These are phyloP conservation scores for Lasiodiplodia hormozganensis DNA, from an alignment of 2,329 filamentous ascomycete species.

Conservation along the genomic window DNA sequence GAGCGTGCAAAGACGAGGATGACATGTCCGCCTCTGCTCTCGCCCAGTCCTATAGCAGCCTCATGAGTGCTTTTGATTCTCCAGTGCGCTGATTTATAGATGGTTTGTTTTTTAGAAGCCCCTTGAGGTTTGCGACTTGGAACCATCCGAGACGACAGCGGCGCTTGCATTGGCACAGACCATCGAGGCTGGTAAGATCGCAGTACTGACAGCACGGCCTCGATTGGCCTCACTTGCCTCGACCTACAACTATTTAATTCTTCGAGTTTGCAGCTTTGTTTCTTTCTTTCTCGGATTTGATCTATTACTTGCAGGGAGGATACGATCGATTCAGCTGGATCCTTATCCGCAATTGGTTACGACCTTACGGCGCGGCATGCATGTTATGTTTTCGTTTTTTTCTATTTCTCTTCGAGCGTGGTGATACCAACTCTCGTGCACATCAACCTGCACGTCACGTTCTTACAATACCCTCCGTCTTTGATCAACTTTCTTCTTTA, in stretches of 20 bases:
- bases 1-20: conserved; percentile 9
- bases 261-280: background rate
- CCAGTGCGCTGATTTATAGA: conserved; percentile 1
- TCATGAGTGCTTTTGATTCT: conserved; percentile 15
- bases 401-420: conserved; percentile 1
- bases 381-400: conserved; percentile 20
- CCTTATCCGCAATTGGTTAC: conserved; percentile 13
- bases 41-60: conserved; percentile 2
- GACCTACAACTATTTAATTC: background rate
- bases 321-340: conserved; percentile 12
- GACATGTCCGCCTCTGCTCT: conserved; percentile 20
- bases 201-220: background rate
- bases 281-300: background rate
- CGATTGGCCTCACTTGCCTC: background rate
- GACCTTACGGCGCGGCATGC: conserved; percentile 27
- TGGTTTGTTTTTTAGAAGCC: background rate
- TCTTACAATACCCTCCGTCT: background rate
- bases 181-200: background rate
- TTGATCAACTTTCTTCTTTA: background rate
- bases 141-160: conserved; percentile 16
- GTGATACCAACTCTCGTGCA: conserved; percentile 6
- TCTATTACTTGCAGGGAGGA: conserved; percentile 2
- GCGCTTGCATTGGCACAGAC: conserved; percentile 11
- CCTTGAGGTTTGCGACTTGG: conserved; percentile 22
- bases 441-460: background rate